Conservation (phyloP, 1,139 yeast species). For the Geotrichum carabidarum region DNA sequence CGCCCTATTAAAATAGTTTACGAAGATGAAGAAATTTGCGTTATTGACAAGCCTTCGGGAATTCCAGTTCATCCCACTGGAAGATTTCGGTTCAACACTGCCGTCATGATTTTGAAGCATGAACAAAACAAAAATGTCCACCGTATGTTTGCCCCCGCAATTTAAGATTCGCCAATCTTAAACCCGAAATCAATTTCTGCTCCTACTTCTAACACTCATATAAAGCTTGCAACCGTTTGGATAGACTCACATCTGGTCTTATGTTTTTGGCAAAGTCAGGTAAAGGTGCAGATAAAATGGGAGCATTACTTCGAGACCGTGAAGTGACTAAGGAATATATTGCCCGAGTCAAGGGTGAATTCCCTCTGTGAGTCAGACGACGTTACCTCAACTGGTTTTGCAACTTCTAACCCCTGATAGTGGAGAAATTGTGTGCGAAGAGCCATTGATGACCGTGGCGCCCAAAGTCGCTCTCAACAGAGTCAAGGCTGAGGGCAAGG, state of each 20-base stretch:
- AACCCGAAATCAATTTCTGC: background rate
- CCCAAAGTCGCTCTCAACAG: slow-evolving; percentile 76
- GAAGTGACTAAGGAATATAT: slow-evolving; percentile 76
- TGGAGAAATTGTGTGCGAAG: slow-evolving; percentile 51
- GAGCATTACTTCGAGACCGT: slow-evolving; percentile 67
- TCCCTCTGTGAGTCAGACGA: slow-evolving; percentile 45
- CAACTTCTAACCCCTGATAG: slow-evolving; percentile 12
- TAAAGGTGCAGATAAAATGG: slow-evolving; percentile 72
- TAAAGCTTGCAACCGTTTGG: slow-evolving; percentile 75
- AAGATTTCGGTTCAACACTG: slow-evolving; percentile 76
- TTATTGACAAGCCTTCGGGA: slow-evolving; percentile 91
- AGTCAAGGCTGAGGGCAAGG: slow-evolving; percentile 64
- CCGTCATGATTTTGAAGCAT: slow-evolving; percentile 73
- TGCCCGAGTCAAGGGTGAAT: slow-evolving; percentile 82
- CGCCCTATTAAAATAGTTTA: slow-evolving; percentile 64
- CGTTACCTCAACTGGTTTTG: background rate
- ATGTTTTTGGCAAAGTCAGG: slow-evolving; percentile 89
- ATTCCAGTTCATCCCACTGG: slow-evolving; percentile 98
- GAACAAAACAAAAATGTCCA: slow-evolving; percentile 63
- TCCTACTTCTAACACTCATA: slow-evolving; percentile 1
- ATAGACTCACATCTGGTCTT: slow-evolving; percentile 85
- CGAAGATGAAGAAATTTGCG: slow-evolving; percentile 74
- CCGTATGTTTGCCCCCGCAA: slow-evolving; percentile 36
- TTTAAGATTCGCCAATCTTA: background rate
- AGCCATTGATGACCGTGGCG: slow-evolving; percentile 66